phyloP scores from a whole-genome alignment of 495 filamentous ascomycete species.

The Annulohypoxylon moriforme region DNA sequence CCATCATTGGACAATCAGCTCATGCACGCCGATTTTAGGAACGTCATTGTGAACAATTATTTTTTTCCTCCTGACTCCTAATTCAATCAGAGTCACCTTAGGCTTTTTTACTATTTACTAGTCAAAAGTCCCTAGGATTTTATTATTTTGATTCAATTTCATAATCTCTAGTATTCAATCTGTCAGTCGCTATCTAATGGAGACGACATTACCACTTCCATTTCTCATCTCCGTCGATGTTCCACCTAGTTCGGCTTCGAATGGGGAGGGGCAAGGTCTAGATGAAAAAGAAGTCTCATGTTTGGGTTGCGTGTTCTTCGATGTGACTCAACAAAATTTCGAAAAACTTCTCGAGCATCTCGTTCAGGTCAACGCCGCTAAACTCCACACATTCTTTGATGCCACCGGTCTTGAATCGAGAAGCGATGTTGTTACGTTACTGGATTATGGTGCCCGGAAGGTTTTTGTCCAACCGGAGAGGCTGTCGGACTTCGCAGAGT shows the following conservation, averaged over 20 bases:
- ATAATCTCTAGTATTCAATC: neutral
- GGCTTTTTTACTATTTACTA: slow-evolving; percentile 3
- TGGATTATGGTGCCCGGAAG: slow-evolving; percentile 88
- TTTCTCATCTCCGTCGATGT: slow-evolving; percentile 70
- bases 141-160: slow-evolving; percentile 7
- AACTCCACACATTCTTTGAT: slow-evolving; percentile 79
- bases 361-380: slow-evolving; percentile 67
- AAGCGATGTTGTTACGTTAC: slow-evolving; percentile 79
- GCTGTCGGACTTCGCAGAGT: slow-evolving; percentile 57
- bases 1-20: slow-evolving; percentile 38
- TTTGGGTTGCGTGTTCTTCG: slow-evolving; percentile 79
- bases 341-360: slow-evolving; percentile 75
- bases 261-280: slow-evolving; percentile 62
- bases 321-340: slow-evolving; percentile 65
- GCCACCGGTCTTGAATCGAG: slow-evolving; percentile 73
- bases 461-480: slow-evolving; percentile 82
- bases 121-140: neutral
- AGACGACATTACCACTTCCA: slow-evolving; percentile 65
- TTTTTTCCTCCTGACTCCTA: slow-evolving; percentile 16
- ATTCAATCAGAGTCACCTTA: slow-evolving; percentile 35
- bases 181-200: slow-evolving; percentile 53
- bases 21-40: slow-evolving; percentile 44
- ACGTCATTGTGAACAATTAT: slow-evolving; percentile 39
- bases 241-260: slow-evolving; percentile 60
- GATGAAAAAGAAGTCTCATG: slow-evolving; percentile 77